A percentile compares a stretch with the other conserved stretches of the same genome.
Evolutionary conservation across 306 rosid species (phyloP).

Genomic region (Oemleria cerasiformis): DNA sequence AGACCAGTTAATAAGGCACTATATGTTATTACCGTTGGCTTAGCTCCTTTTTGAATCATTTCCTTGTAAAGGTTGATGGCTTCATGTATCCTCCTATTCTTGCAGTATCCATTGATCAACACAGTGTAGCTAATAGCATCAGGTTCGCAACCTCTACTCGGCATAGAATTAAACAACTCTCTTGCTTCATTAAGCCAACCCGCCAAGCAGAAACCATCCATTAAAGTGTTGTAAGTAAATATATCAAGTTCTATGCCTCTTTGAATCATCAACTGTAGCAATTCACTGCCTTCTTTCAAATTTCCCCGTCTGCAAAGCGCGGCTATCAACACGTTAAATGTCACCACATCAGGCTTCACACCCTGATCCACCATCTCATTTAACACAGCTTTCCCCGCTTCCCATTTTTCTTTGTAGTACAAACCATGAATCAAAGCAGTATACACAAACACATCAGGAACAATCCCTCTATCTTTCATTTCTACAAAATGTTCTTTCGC

Average conservation of each 20-base stretch:
- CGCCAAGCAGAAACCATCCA: constrained; percentile 39
- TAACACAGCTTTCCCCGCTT: constrained; percentile 33
- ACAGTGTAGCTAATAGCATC: constrained; percentile 25
- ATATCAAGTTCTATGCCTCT: constrained; percentile 31
- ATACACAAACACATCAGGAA: constrained; percentile 37
- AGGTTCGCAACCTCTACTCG: constrained; percentile 26
- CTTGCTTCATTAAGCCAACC: constrained; percentile 33
- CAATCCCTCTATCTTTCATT: constrained; percentile 35
- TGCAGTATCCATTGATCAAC: constrained; percentile 41
- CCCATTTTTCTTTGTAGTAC: constrained; percentile 33
- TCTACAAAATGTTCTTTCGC: constrained; percentile 39
- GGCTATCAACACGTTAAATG: constrained; percentile 34
- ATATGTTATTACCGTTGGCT: constrained; percentile 27
- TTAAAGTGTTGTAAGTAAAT: constrained; percentile 30
- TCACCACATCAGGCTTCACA: constrained; percentile 39
- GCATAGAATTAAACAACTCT: constrained; percentile 29
- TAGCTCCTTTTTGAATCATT: constrained; percentile 34
- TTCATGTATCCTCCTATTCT: constrained; percentile 32
- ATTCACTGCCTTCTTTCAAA: constrained; percentile 32
- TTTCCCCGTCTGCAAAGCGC: constrained; percentile 38
- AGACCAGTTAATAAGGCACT: constrained; percentile 32
- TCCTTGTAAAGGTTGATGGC: constrained; percentile 28
- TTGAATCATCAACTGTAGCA: constrained; percentile 35
- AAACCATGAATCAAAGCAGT: constrained; percentile 44
- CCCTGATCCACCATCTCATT: constrained; percentile 49